phyloP scores from a whole-genome alignment of 1,284 basidiomycete genomes.

The Termitomyces sp. region DNA sequence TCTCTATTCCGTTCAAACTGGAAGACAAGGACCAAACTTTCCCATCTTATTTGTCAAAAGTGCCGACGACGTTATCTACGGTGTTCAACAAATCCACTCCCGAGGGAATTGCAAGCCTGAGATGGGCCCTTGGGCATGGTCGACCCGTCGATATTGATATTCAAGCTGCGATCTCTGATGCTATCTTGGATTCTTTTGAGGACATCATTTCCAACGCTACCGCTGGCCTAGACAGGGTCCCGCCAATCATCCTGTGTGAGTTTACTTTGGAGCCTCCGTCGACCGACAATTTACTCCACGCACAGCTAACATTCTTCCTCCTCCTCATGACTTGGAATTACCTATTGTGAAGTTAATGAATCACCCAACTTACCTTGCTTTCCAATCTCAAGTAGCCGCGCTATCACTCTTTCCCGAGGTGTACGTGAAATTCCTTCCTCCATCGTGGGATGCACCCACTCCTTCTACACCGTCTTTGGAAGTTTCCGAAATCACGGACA shows the following conservation, averaged over 20 bases:
- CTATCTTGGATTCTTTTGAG: constrained; percentile 67
- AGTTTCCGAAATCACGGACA: constrained; percentile 34
- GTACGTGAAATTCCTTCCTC: constrained; percentile 77
- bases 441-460: constrained; percentile 63
- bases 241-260: constrained; percentile 73
- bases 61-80: constrained; percentile 50
- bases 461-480: constrained; percentile 46
- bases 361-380: constrained; percentile 67
- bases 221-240: constrained; percentile 37
- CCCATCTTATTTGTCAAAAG: constrained; percentile 36
- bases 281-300: constrained; percentile 7
- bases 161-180: constrained; percentile 47
- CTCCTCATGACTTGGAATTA: constrained; percentile 68
- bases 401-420: constrained; percentile 75
- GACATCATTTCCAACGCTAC: constrained; percentile 66
- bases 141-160: constrained; percentile 68
- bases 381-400: constrained; percentile 69
- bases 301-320: constrained; percentile 78
- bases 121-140: constrained; percentile 58
- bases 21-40: constrained; percentile 37
- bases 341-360: constrained; percentile 75
- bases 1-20: constrained; percentile 54
- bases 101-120: constrained; percentile 46
- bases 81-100: constrained; percentile 46
- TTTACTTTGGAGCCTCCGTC: constrained; percentile 15